phyloP scores from a whole-genome alignment of 805 yeast genomes.

The Ogataea populi-albae region DNA sequence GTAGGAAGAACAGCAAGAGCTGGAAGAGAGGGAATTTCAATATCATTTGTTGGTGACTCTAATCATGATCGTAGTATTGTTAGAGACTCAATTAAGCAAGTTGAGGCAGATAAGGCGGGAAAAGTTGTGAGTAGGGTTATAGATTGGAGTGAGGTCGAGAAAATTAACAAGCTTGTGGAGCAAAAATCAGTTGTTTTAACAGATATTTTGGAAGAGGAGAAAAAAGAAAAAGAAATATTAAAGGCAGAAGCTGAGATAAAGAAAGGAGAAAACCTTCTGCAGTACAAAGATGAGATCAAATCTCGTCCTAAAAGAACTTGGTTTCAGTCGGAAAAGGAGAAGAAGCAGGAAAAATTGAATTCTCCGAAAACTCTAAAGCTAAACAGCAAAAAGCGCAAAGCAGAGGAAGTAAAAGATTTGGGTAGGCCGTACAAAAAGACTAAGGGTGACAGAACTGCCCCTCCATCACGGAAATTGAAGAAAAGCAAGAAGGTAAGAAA shows the following conservation, averaged over 20 bases:
- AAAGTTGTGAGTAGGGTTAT: slow-evolving; percentile 85
- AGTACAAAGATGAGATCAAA: slow-evolving; percentile 76
- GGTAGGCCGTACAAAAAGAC: slow-evolving; percentile 77
- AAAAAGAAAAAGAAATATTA: slow-evolving; percentile 79
- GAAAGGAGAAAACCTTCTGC: slow-evolving; percentile 81
- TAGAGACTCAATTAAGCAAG: slow-evolving; percentile 79
- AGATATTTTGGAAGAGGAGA: slow-evolving; percentile 84
- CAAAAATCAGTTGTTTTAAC: slow-evolving; percentile 58
- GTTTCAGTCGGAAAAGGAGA: slow-evolving; percentile 71
- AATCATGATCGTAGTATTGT: slow-evolving; percentile 86
- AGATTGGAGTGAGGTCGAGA: slow-evolving; percentile 85
- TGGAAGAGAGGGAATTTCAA: slow-evolving; percentile 91
- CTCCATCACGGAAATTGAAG: slow-evolving; percentile 36
- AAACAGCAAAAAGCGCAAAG: slow-evolving; percentile 70
- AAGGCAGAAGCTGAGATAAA: slow-evolving; percentile 88
- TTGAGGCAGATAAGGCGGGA: slow-evolving; percentile 44
- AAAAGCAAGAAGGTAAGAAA: slow-evolving; percentile 30
- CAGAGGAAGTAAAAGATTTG: slow-evolving; percentile 53
- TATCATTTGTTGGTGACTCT: slow-evolving; percentile 91
- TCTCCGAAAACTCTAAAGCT: slow-evolving; percentile 46
- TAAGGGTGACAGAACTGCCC: slow-evolving; percentile 55
- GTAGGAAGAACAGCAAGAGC: slow-evolving; percentile 99
- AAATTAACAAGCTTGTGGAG: slow-evolving; percentile 57
- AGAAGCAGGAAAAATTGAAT: slow-evolving; percentile 44
- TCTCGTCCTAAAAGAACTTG: slow-evolving; percentile 95